Conservation (phyloP, 495 filamentous ascomycete species). For the Hyphodiscus hymeniophilus region DNA sequence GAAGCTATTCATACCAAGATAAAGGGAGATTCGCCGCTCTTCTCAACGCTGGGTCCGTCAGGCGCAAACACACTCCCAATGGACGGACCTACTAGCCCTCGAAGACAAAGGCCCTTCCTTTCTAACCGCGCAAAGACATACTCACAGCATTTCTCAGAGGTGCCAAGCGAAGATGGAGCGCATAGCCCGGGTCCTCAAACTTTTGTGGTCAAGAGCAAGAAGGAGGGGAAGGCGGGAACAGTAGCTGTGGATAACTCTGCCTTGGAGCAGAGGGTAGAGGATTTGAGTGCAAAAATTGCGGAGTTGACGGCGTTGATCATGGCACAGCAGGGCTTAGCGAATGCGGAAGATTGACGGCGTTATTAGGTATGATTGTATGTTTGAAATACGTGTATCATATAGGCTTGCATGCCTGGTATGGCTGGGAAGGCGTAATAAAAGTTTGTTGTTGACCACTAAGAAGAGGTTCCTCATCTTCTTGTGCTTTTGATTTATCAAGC, state of each 20-base stretch:
- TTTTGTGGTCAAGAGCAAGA: neutral
- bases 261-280: constrained; percentile 19
- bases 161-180: neutral
- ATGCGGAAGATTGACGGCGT: neutral
- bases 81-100: neutral
- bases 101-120: constrained; percentile 13
- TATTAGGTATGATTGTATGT: neutral
- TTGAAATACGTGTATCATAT: neutral
- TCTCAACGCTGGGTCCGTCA: constrained; percentile 9
- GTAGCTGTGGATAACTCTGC: constrained; percentile 7
- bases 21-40: neutral
- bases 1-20: constrained; percentile 29
- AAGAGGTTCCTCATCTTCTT: too few species aligned
- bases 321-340: constrained; percentile 18
- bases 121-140: constrained; percentile 12
- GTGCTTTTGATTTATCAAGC: too few species aligned
- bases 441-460: too few species aligned
- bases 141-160: constrained; percentile 4
- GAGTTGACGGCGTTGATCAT: constrained; percentile 24
- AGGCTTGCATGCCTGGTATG: too few species aligned
- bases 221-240: neutral
- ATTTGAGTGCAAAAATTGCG: constrained; percentile 20
- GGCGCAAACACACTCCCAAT: neutral
- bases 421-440: too few species aligned
- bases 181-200: constrained; percentile 1